A percentile compares a stretch with the other conserved stretches of the same genome.
phyloP scores from a whole-genome alignment of 352 stramenopile species.

The Pseudoperonospora humuli region DNA sequence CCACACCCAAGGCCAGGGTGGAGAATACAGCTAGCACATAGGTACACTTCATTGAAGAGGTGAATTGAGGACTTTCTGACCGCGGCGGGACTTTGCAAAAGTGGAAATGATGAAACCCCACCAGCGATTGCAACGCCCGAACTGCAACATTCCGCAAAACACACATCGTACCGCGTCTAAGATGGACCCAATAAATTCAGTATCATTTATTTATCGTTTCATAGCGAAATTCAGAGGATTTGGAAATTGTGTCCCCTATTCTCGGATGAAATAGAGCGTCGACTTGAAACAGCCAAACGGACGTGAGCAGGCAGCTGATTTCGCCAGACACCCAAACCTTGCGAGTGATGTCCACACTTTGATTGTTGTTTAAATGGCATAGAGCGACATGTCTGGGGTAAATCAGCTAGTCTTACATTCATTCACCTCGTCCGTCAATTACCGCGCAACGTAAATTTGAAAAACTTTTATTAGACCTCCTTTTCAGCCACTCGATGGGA shows the following conservation, averaged over 20 bases:
- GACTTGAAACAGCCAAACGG: conserved; percentile 15
- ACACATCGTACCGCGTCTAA: not conserved
- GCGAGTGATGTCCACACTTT: not conserved
- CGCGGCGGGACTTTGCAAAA: conserved; percentile 10
- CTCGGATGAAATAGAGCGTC: conserved; percentile 3
- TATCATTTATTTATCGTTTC: not conserved
- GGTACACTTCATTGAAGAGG: conserved; percentile 33
- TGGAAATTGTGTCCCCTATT: conserved; percentile 18
- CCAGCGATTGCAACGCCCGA: conserved; percentile 4
- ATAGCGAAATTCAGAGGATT: conserved; percentile 15
- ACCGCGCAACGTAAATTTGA: too few relatives aligned
- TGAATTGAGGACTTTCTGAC: conserved; percentile 1
- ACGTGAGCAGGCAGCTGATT: not conserved
- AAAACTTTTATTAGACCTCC: too few relatives aligned
- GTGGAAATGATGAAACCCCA: conserved; percentile 13
- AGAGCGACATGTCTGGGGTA: too few relatives aligned
- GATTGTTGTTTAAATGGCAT: conserved; percentile 1
- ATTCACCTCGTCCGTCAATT: too few relatives aligned
- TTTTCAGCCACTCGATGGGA: conserved; percentile 2
- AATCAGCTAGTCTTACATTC: too few relatives aligned
- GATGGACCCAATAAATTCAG: conserved; percentile 3
- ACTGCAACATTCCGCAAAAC: conserved; percentile 16
- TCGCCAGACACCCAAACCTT: not conserved
- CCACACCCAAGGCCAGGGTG: conserved; percentile 19
- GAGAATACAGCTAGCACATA: conserved; percentile 27